Percentiles rank a stretch among this genome's conserved stretches.
Conservation (phyloP, 1,139 yeast genomes). For the Kodamaea suecica region DNA sequence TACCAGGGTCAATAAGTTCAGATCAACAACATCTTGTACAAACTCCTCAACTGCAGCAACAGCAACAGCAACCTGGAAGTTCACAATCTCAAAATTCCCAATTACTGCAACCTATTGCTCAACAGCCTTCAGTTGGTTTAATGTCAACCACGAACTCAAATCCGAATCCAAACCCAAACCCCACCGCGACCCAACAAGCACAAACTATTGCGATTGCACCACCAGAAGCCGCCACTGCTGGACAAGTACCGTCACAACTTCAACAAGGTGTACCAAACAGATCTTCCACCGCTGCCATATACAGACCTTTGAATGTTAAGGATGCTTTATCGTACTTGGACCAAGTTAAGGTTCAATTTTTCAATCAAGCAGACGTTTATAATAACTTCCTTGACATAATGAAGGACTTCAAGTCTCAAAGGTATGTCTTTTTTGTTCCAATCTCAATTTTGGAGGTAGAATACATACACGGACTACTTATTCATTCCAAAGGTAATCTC, state of each 20-base stretch:
- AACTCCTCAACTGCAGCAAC: slow-evolving; percentile 16
- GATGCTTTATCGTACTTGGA: slow-evolving; percentile 95
- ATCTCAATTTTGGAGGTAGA: too few species aligned
- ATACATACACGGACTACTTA: too few species aligned
- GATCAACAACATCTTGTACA: slow-evolving; percentile 16
- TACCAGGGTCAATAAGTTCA: slow-evolving; percentile 19
- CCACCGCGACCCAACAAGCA: slow-evolving; percentile 1
- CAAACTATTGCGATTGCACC: slow-evolving; percentile 6
- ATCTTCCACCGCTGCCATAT: slow-evolving; percentile 47
- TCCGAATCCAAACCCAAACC: slow-evolving; percentile 2
- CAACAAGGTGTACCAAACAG: slow-evolving; percentile 39
- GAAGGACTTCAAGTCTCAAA: slow-evolving; percentile 97
- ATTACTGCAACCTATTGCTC: slow-evolving; percentile 10
- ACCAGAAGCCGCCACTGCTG: slow-evolving; percentile 9
- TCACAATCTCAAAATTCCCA: background rate
- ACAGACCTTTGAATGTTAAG: slow-evolving; percentile 83
- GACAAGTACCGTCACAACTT: slow-evolving; percentile 14
- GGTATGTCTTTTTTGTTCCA: slow-evolving; percentile 42
- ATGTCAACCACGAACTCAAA: slow-evolving; percentile 1
- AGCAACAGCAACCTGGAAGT: slow-evolving; percentile 11
- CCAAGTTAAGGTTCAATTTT: slow-evolving; percentile 91
- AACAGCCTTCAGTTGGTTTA: slow-evolving; percentile 2
- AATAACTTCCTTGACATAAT: slow-evolving; percentile 93
- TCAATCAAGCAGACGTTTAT: slow-evolving; percentile 90
- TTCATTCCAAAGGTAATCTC: too few species aligned